Conservation (phyloP, 2,329 filamentous ascomycete species). For the Ophiostoma piceae region DNA sequence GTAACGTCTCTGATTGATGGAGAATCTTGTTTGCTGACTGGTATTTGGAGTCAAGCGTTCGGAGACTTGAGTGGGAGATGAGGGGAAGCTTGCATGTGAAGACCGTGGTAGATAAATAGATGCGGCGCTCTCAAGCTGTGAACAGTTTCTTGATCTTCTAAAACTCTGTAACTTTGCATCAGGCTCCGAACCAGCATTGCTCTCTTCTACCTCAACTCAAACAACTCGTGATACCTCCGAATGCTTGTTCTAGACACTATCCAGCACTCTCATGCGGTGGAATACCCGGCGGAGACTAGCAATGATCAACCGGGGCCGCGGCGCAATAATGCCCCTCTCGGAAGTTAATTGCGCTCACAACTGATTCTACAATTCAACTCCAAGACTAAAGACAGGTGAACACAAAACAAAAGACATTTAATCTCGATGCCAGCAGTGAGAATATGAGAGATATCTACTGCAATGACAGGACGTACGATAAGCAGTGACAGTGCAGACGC, state of each 20-base stretch:
- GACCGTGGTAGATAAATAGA: neutral
- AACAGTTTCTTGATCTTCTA: neutral
- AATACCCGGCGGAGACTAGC: neutral
- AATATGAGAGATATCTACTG: neutral
- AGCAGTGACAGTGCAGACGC: slow-evolving; percentile 7
- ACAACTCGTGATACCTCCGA: neutral
- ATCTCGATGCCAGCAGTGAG: neutral
- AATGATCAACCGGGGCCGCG: neutral
- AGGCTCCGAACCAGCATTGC: too few relatives aligned
- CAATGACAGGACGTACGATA: neutral
- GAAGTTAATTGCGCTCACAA: neutral
- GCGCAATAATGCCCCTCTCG: neutral
- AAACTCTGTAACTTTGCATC: neutral
- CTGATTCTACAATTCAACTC: too few relatives aligned
- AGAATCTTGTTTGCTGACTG: slow-evolving; percentile 16
- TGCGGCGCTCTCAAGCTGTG: neutral
- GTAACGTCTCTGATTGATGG: slow-evolving; percentile 21
- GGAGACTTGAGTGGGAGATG: neutral
- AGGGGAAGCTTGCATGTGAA: neutral
- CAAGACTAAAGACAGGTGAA: too few relatives aligned
- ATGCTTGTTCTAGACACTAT: neutral
- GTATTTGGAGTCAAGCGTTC: neutral
- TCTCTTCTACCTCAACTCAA: neutral
- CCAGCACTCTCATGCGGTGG: neutral
- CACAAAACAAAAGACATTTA: too few relatives aligned